Evolutionary conservation across 202 grass and related monocot species (phyloP).

Genomic region (Zoysia matrella): DNA sequence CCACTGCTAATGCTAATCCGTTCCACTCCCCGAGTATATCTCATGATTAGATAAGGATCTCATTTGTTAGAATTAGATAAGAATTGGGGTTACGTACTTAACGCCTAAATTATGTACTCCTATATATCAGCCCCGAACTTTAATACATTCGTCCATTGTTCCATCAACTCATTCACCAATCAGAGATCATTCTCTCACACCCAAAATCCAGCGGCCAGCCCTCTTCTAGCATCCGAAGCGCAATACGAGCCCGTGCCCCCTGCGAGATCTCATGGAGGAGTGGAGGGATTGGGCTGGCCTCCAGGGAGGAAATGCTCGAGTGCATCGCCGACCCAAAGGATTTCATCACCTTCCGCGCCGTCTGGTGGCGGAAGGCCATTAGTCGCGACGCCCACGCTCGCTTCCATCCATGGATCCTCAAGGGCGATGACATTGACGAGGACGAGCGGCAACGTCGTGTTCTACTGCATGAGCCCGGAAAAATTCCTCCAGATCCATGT

Average conservation of each 20-base stretch:
- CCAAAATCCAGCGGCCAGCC: too few relatives aligned
- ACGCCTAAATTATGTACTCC: not conserved
- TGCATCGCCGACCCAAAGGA: not conserved
- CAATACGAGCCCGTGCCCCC: too few relatives aligned
- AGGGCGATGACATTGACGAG: not conserved
- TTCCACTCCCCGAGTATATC: too few relatives aligned
- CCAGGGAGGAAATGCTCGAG: not conserved
- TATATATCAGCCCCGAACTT: not conserved
- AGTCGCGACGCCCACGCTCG: not conserved
- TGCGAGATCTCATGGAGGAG: not conserved
- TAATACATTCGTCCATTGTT: not conserved
- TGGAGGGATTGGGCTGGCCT: not conserved
- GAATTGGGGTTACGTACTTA: too few relatives aligned
- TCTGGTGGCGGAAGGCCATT: not conserved
- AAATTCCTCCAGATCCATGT: not conserved
- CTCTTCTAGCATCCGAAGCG: too few relatives aligned
- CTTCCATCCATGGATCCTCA: conserved; percentile 22
- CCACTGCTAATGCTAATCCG: too few relatives aligned
- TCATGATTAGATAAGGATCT: too few relatives aligned
- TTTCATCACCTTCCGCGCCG: not conserved
- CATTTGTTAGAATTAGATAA: too few relatives aligned
- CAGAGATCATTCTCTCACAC: not conserved
- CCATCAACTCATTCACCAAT: too few relatives aligned
- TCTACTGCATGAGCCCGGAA: conserved; percentile 4
- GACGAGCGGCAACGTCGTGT: not conserved